These are phyloP conservation scores for Ballota nigra DNA, from an alignment of 257 asterid species.

Conservation along the genomic window DNA sequence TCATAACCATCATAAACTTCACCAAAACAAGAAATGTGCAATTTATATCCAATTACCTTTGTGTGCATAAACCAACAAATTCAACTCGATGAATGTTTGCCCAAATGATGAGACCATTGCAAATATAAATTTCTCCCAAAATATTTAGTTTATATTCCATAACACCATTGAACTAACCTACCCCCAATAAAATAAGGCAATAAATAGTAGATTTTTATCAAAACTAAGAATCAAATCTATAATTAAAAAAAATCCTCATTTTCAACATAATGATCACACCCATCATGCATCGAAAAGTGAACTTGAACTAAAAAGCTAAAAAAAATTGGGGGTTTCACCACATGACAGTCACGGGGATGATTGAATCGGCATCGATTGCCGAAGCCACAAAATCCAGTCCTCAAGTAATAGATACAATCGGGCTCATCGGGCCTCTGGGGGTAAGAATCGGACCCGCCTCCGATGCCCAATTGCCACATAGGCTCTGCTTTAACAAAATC, in stretches of 20 bases:
- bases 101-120: no score
- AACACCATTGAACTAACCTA: not conserved
- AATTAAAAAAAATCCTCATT: slow-evolving; percentile 17
- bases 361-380: slow-evolving; percentile 94
- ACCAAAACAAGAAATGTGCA: not conserved
- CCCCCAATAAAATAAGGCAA: not conserved
- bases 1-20: not conserved
- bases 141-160: not conserved
- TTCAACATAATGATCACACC: slow-evolving; percentile 23
- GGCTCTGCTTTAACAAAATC: slow-evolving; percentile 76
- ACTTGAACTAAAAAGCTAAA: slow-evolving; percentile 16
- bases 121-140: not conserved
- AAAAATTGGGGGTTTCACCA: slow-evolving; percentile 34
- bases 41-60: not conserved
- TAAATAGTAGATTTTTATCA: not conserved
- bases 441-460: slow-evolving; percentile 72
- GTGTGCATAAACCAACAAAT: no score
- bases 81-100: no score
- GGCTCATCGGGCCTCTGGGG: slow-evolving; percentile 84
- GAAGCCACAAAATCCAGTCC: slow-evolving; percentile 92
- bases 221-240: slow-evolving; percentile 21
- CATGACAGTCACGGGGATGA: slow-evolving; percentile 77
- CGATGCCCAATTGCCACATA: slow-evolving; percentile 92
- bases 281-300: slow-evolving; percentile 18
- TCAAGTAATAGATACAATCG: slow-evolving; percentile 83